A percentile compares a stretch with the other conserved stretches of the same genome.
Conservation (phyloP, 2,329 filamentous ascomycete species). For the Aaosphaeria arxii region DNA sequence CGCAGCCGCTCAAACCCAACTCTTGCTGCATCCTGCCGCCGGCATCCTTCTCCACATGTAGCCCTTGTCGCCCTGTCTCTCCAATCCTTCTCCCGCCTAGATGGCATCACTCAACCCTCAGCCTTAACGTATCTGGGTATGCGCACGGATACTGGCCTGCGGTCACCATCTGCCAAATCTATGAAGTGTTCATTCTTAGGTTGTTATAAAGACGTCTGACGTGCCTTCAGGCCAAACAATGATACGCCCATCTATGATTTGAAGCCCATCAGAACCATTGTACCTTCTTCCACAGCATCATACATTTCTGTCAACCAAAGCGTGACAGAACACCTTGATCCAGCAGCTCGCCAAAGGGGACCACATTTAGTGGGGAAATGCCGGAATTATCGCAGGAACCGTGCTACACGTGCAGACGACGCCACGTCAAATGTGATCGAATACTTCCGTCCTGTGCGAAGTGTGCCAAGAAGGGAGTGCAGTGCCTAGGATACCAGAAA, state of each 20-base stretch:
- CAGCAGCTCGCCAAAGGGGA: neutral
- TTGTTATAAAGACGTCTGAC: conserved; percentile 13
- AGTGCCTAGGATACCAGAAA: conserved; percentile 34
- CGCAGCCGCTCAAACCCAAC: no score
- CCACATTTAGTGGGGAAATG: conserved; percentile 2
- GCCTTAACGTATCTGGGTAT: conserved; percentile 3
- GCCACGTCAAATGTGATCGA: conserved; percentile 38
- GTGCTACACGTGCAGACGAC: conserved; percentile 34
- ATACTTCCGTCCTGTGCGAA: conserved; percentile 35
- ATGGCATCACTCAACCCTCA: conserved; percentile 1
- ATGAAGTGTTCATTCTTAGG: no score
- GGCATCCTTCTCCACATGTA: no score
- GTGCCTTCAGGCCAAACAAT: conserved; percentile 5
- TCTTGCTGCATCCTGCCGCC: no score
- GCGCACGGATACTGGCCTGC: neutral
- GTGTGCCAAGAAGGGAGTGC: conserved; percentile 30
- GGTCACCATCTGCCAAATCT: no score
- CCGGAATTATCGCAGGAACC: conserved; percentile 17
- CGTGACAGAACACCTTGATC: neutral
- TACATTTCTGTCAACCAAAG: neutral
- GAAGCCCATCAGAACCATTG: conserved; percentile 10
- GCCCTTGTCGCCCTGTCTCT: conserved; percentile 1
- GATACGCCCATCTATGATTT: conserved; percentile 6
- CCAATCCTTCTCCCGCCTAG: conserved; percentile 3
- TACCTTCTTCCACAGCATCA: conserved; percentile 7